Percentiles rank a stretch among this genome's conserved stretches.
These are phyloP conservation scores for Asparagopsis taxiformis DNA, from an alignment of 31 red algal species.

Conservation along the genomic window DNA sequence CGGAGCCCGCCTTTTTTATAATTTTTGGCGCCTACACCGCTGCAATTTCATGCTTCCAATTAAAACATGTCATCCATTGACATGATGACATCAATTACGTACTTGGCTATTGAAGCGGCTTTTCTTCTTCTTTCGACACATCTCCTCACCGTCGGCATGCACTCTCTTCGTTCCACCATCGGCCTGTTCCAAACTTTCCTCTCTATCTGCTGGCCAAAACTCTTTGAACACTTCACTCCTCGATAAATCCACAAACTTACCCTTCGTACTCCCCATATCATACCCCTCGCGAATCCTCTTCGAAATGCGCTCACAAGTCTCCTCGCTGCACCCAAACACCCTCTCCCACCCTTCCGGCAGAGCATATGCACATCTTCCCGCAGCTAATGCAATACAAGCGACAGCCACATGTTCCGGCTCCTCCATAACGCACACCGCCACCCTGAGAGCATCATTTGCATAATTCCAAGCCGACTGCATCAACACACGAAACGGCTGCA, in stretches of 20 bases:
- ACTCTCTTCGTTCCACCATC: too few relatives aligned
- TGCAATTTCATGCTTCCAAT: too few relatives aligned
- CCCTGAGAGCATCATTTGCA: slow-evolving; percentile 58
- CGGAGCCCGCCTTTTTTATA: too few relatives aligned
- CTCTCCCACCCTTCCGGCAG: slow-evolving; percentile 51
- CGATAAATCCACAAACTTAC: slow-evolving; percentile 2
- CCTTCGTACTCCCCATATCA: neutral
- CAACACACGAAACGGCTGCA: slow-evolving; percentile 15
- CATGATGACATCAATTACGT: too few relatives aligned
- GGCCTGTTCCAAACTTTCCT: too few relatives aligned
- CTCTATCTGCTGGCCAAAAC: too few relatives aligned
- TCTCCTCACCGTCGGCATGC: too few relatives aligned
- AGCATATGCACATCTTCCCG: slow-evolving; percentile 2
- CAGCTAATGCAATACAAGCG: slow-evolving; percentile 57
- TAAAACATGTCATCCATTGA: too few relatives aligned
- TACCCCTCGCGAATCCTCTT: slow-evolving; percentile 7
- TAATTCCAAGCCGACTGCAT: slow-evolving; percentile 56
- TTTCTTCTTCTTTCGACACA: too few relatives aligned
- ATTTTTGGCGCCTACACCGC: too few relatives aligned
- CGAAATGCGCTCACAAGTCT: slow-evolving; percentile 21
- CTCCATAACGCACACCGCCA: slow-evolving; percentile 36
- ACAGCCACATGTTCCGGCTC: slow-evolving; percentile 46
- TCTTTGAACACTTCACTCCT: neutral
- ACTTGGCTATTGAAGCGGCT: too few relatives aligned
- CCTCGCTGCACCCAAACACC: slow-evolving; percentile 46